Base-by-base conservation (phyloP, 352 stramenopile genomes). In the Lagenidium giganteum region DNA sequence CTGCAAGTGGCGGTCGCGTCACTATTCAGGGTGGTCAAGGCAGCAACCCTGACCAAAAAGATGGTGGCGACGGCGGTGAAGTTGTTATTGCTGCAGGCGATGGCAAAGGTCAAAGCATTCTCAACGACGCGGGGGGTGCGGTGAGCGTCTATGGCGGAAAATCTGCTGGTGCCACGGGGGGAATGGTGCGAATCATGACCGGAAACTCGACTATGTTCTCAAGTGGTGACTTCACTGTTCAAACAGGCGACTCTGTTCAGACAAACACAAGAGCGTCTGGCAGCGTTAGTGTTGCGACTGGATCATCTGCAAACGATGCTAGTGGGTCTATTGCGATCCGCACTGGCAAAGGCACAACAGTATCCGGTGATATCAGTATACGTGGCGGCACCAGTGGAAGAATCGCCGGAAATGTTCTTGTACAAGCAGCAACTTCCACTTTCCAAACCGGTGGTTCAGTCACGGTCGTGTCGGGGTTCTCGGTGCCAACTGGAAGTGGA, bases 51-150 rank as follows among this genome's bases (percentile, higher is more conserved):
- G 64, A 87, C 58, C 47, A 40, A 11, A 74, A 81, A 33, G 61
- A 85, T 44, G 77, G 77, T 17, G 80, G 79, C 5, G 63, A 82
- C 44, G 79, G 75, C 30, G 83, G 83, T 42, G 69, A 80, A 33
- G 50, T 94, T 3, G 58, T 64, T n/a, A 20, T 94, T 17, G 66
- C 69, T 26, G 79, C 75, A 48, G 83, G 80, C 22, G 56, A 70
- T 40, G 75, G 63, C n/a, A 64, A 57, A 23, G 79, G 80, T 36
- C 64, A 63, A 24, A 77, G 49, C 36, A 24, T 41, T 12, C 36
- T 42, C n/a, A 55, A 48, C 12, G 73, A 86, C 40, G 57, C 53
- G 23, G 78, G 64, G 45, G 78, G 78, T 35, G 70, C 70, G 26
- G 57, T 85, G 38, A 62, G 30, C 21, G 8, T 85, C 20, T 26